Base-by-base conservation (phyloP, 2,329 filamentous ascomycete species). In the Didymella pinodella region DNA sequence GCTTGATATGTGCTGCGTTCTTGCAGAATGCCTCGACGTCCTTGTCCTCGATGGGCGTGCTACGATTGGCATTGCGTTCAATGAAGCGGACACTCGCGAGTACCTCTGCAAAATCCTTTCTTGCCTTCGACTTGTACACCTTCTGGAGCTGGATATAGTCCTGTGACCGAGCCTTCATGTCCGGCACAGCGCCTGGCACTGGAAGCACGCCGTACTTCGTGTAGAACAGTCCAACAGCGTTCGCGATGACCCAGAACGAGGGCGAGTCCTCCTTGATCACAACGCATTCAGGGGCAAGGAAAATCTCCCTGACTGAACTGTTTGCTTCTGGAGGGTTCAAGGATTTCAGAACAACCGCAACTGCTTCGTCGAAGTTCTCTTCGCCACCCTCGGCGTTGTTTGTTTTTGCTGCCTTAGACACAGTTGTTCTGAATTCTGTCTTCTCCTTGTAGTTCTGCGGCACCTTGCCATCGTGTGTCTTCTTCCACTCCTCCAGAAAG, bases 301-400 rank as follows among this genome's bases (percentile, higher is more conserved):
- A 94, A 8, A 98, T 88, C 64, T 94, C 88, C 62, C 85, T 87
- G 40, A 96, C 84, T 2, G 88, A 85, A 44, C 86, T 86, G 40
- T 90, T 88, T 20, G 96, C 77, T 26, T 85, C 85, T 45, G 89
- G 87, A 18, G 83, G 80, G 43, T 89, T 88, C 31, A 99, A 82
- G n/a, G 90, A 91, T 77, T 96, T 96, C 70, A 98, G 83, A 0
- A 98, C 93, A 5, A 93, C 92, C 14, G 87, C 88, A 45, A 89
- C 88, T 4, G 95, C 96, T 78, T 99, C 95, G 61, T 97, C 92
- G 72, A 93, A 99, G 76, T 99, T 99, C 80, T 99, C 95, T 74
- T 99, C 95, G 56, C 90, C 91, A 45, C 93, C 93, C 75, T 96
- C 93, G 0, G 92, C 77, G 57, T 88, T 96, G 66, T 89, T 81